Conservation (phyloP, 768 basidiomycete genomes). For the Boletus pseudopeckii region DNA sequence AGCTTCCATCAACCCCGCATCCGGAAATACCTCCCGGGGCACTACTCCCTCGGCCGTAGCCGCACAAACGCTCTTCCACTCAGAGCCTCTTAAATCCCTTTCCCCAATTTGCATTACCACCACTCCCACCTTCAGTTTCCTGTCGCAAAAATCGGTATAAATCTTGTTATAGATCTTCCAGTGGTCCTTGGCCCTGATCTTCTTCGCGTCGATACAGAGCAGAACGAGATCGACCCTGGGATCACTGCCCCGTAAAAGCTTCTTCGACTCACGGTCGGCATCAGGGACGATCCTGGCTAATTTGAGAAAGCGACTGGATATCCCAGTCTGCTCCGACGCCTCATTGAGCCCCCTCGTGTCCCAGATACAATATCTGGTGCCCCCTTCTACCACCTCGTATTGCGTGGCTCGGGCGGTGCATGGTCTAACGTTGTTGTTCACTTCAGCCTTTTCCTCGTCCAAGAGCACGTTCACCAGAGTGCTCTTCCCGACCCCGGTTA, state of each 20-base stretch:
- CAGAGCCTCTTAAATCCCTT: not conserved
- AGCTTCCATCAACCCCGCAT: constrained; percentile 13
- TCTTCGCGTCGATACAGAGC: constrained; percentile 20
- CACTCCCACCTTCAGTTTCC: constrained; percentile 12
- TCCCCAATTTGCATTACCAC: constrained; percentile 15
- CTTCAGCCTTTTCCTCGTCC: constrained; percentile 12
- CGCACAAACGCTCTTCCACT: constrained; percentile 19
- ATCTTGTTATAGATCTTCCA: constrained; percentile 24
- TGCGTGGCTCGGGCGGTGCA: constrained; percentile 10
- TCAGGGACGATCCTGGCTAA: not conserved
- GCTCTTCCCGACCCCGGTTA: constrained; percentile 27
- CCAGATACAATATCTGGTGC: constrained; percentile 16
- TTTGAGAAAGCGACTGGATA: constrained; percentile 1
- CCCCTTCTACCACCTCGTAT: constrained; percentile 11
- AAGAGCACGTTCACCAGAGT: constrained; percentile 26
- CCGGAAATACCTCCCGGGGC: constrained; percentile 10
- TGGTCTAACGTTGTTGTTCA: constrained; percentile 16
- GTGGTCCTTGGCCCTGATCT: constrained; percentile 10
- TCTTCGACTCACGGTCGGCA: constrained; percentile 19
- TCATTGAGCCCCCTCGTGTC: constrained; percentile 28
- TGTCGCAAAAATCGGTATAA: constrained; percentile 12
- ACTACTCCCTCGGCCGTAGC: constrained; percentile 4
- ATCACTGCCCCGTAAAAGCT: constrained; percentile 10
- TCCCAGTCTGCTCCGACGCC: constrained; percentile 1
- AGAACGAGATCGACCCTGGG: constrained; percentile 18